Conservation (phyloP, 2,329 filamentous ascomycete genomes). For the Malbranchea zuffiana region DNA sequence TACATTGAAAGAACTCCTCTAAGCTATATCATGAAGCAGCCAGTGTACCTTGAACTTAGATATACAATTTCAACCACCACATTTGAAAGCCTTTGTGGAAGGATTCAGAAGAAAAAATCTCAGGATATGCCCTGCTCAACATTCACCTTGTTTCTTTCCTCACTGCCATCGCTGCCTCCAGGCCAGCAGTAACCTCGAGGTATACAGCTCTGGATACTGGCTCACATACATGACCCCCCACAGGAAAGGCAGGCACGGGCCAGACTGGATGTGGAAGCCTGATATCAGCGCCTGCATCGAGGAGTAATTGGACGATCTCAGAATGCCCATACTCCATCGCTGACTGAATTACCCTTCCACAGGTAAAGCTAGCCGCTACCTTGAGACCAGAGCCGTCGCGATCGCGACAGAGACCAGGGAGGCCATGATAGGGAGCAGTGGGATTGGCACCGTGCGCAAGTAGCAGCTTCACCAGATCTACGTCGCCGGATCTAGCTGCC, state of each 20-base stretch:
- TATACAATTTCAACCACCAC: no score
- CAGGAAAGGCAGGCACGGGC: slow-evolving; percentile 5
- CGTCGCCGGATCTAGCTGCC: slow-evolving; percentile 11
- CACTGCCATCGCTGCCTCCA: slow-evolving; percentile 5
- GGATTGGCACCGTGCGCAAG: slow-evolving; percentile 13
- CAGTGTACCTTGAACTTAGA: no score
- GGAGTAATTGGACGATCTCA: slow-evolving; percentile 7
- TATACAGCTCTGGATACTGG: slow-evolving; percentile 4
- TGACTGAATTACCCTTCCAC: slow-evolving; percentile 13
- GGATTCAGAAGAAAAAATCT: no score
- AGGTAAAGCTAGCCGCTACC: slow-evolving; percentile 10
- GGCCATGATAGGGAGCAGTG: slow-evolving; percentile 13
- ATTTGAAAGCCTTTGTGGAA: no score
- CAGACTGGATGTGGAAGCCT: slow-evolving; percentile 4
- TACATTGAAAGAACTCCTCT: no score
- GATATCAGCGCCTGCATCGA: slow-evolving; percentile 5
- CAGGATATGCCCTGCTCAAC: no score
- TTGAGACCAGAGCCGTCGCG: no score
- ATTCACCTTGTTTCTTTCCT: no score
- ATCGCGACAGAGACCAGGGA: no score
- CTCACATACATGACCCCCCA: slow-evolving; percentile 3
- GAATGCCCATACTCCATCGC: slow-evolving; percentile 11
- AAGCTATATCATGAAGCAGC: no score
- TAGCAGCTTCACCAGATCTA: slow-evolving; percentile 11
- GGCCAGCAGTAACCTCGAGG: slow-evolving; percentile 3